Base-by-base conservation (phyloP, 306 rosid species). In the Parietaria judaica region DNA sequence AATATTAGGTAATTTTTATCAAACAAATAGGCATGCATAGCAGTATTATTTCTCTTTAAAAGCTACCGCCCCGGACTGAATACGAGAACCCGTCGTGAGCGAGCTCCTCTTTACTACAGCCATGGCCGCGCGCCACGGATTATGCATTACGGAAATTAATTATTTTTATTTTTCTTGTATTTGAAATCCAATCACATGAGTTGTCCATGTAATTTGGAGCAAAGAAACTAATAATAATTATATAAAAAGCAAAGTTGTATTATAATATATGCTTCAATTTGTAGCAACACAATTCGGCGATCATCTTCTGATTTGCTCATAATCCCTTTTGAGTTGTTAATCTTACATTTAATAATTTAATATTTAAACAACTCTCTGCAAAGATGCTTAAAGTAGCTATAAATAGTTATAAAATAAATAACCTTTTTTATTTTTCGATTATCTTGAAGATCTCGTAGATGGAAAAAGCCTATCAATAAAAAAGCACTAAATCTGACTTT, bases 251-350 rank as follows among this genome's bases (percentile, higher is more conserved):
- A 35, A 62, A 48, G 31, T 16, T 6, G 36, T 6, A 34, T n/a
- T 36, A 14, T 62, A 23, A 6, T 4, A 47, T 62, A 47, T 6
- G 45, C 6, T 34, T 7, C 13, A 62, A 31, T 17, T 49, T 62
- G 56, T n/a, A 62, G 44, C 56, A 62, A 62, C 56, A 62, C 7
- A 47, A 6, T 3, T 48, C 7, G 9, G 56, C 8, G 48, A 16
- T n/a, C 8, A 54, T 47, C 35, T 10, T 35, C 36, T 41, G 45
- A 35, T 0, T 48, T 43, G 44, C 17, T 3, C 23, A 14, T 62
- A 50, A 9, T 62, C 35, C 56, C 56, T 62, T 62, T 36, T 49
- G 66, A 49, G 34, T 48, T 48, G 56, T 62, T 47, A 62, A 62
- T 41, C 46, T 34, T 14, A 31, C 43, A 14, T 17, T 45, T 17